A percentile compares a stretch with the other conserved stretches of the same genome.
phyloP scores from a whole-genome alignment of 768 basidiomycete species.

The Candolleomyces eurysporus region DNA sequence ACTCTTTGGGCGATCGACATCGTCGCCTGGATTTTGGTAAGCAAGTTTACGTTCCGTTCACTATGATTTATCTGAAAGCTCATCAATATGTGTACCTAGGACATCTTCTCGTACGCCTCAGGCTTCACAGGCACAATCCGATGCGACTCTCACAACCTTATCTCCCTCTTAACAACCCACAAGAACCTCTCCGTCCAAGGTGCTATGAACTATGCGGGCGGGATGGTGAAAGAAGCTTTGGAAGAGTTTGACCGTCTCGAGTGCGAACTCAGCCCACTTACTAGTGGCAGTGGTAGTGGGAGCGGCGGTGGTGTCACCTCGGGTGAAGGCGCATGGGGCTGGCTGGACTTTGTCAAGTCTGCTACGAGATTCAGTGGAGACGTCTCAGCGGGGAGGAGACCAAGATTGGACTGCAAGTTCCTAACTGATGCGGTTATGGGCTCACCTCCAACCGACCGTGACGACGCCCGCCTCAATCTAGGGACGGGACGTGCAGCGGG shows the following conservation, averaged over 20 bases:
- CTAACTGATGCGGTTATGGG: neutral
- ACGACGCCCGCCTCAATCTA: neutral
- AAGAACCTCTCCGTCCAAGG: conserved; percentile 9
- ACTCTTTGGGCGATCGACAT: conserved; percentile 45
- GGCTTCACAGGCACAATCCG: neutral
- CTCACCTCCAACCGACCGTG: neutral
- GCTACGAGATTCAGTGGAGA: neutral
- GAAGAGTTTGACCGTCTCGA: conserved; percentile 7
- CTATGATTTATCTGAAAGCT: neutral
- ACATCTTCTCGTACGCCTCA: conserved; percentile 6
- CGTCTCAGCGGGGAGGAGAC: too few relatives aligned
- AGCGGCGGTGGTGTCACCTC: too few relatives aligned
- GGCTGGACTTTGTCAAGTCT: neutral
- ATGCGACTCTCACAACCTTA: conserved; percentile 6
- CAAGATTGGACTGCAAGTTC: neutral
- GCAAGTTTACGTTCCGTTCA: conserved; percentile 8
- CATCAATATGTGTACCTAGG: neutral
- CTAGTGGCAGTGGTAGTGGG: neutral
- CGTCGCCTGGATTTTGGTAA: conserved; percentile 51
- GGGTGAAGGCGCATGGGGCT: neutral
- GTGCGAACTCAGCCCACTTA: neutral
- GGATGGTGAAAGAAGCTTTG: conserved; percentile 8
- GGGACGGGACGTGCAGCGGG: too few relatives aligned
- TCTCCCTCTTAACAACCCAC: conserved; percentile 5
- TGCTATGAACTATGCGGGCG: conserved; percentile 10